phyloP scores from a whole-genome alignment of 768 basidiomycete genomes.

The Leucocoprinus sp. region DNA sequence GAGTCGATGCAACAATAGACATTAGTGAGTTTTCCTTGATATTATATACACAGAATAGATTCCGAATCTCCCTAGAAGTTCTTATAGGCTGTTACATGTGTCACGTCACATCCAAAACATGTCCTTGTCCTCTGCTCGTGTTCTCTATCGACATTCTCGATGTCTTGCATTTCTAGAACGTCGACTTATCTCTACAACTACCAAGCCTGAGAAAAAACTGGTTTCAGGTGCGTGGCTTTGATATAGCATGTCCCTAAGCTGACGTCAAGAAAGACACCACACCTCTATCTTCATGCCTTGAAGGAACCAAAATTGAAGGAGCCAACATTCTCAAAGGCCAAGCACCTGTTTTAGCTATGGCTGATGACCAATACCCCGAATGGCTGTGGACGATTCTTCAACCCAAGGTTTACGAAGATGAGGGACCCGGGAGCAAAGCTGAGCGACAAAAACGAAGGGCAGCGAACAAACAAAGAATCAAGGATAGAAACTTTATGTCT shows the following conservation, averaged over 20 bases:
- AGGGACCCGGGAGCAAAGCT: conserved; percentile 68
- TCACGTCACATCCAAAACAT: conserved; percentile 17
- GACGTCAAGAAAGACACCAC: conserved; percentile 10
- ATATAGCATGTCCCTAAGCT: too few relatives aligned
- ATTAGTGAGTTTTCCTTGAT: background rate
- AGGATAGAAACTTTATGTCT: conserved; percentile 81
- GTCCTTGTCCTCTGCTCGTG: conserved; percentile 20
- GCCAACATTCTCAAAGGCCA: conserved; percentile 80
- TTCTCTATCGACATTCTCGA: conserved; percentile 17
- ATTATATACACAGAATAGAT: conserved; percentile 1
- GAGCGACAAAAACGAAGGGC: conserved; percentile 47
- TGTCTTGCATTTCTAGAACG: conserved; percentile 1
- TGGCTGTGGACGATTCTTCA: conserved; percentile 83
- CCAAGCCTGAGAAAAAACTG: background rate
- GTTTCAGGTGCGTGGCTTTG: background rate
- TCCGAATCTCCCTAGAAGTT: too few relatives aligned
- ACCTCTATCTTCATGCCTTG: conserved; percentile 53
- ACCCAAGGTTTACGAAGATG: conserved; percentile 53
- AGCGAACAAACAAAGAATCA: conserved; percentile 62
- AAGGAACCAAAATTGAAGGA: conserved; percentile 73
- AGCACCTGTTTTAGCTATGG: conserved; percentile 60
- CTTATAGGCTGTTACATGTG: too few relatives aligned
- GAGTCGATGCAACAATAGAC: too few relatives aligned
- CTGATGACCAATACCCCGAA: conserved; percentile 79
- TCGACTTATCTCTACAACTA: background rate